Conservation (phyloP, 805 yeast genomes). For the Metschnikowia corniflorae region DNA sequence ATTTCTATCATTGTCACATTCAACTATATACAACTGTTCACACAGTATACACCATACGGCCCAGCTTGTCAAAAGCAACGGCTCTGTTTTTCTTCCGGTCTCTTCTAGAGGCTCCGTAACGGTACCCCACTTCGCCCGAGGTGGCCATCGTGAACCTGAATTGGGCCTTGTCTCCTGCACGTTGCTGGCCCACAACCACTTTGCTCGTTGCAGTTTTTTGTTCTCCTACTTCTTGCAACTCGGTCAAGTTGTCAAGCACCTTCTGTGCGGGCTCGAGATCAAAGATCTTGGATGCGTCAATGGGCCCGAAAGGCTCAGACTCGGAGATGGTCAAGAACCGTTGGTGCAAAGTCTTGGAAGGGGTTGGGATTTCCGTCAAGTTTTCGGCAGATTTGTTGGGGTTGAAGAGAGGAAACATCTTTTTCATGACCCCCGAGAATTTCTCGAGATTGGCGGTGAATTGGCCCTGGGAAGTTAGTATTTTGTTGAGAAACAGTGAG, state of each 20-base stretch:
- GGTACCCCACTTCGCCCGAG: conserved; percentile 82
- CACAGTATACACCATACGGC: conserved; percentile 47
- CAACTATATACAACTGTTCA: conserved; percentile 4
- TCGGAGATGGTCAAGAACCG: conserved; percentile 88
- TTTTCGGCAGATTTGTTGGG: conserved; percentile 54
- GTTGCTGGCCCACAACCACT: conserved; percentile 50
- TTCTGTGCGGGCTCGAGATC: conserved; percentile 84
- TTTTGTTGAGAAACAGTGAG: not conserved
- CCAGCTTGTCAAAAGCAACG: conserved; percentile 65
- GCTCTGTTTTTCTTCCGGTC: conserved; percentile 83
- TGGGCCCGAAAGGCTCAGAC: conserved; percentile 91
- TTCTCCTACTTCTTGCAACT: conserved; percentile 50
- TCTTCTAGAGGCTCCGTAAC: conserved; percentile 88
- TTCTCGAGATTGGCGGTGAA: conserved; percentile 53
- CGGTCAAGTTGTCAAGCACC: conserved; percentile 66
- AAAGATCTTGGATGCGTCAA: conserved; percentile 85
- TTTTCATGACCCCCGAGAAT: conserved; percentile 62
- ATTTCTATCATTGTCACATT: no score
- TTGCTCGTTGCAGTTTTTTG: conserved; percentile 27
- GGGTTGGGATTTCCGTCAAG: conserved; percentile 91
- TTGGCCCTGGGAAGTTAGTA: conserved; percentile 45
- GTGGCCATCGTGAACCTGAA: conserved; percentile 75
- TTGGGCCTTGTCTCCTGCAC: conserved; percentile 64
- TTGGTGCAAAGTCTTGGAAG: conserved; percentile 75
- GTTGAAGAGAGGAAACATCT: conserved; percentile 74